phyloP scores from a whole-genome alignment of 257 asterid species.

The Jasminum sambac region DNA sequence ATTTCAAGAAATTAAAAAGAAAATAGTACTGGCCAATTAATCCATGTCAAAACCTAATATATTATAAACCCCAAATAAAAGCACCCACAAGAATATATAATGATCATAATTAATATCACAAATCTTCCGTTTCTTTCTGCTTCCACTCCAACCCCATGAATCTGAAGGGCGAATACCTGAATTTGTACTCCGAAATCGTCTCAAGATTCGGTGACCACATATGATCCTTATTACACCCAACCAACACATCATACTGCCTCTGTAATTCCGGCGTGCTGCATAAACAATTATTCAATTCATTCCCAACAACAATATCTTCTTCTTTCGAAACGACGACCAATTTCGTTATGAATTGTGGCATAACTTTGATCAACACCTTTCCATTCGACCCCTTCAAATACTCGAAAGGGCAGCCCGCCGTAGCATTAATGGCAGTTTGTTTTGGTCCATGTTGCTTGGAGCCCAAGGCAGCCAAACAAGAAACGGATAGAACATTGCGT shows the following conservation, averaged over 20 bases:
- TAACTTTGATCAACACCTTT: slow-evolving; percentile 61
- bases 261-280: slow-evolving; percentile 87
- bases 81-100: background rate
- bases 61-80: background rate
- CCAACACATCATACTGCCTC: slow-evolving; percentile 62
- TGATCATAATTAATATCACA: no score
- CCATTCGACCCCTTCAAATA: slow-evolving; percentile 58
- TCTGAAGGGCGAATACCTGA: slow-evolving; percentile 69
- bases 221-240: slow-evolving; percentile 50
- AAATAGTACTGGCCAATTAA: background rate
- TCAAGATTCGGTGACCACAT: slow-evolving; percentile 80
- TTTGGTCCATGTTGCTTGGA: background rate
- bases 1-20: background rate
- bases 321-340: slow-evolving; percentile 32
- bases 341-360: slow-evolving; percentile 53
- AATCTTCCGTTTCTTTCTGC: slow-evolving; percentile 36
- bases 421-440: slow-evolving; percentile 29
- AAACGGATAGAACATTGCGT: slow-evolving; percentile 39
- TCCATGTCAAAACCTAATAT: background rate
- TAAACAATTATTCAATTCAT: slow-evolving; percentile 10
- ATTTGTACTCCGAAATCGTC: slow-evolving; percentile 65
- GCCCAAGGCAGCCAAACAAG: slow-evolving; percentile 49
- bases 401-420: slow-evolving; percentile 58
- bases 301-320: background rate
- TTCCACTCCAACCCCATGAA: slow-evolving; percentile 61